A percentile compares a stretch with the other conserved stretches of the same genome.
These are phyloP conservation scores for Candida sojae DNA, from an alignment of 1,139 yeast species.

Conservation along the genomic window DNA sequence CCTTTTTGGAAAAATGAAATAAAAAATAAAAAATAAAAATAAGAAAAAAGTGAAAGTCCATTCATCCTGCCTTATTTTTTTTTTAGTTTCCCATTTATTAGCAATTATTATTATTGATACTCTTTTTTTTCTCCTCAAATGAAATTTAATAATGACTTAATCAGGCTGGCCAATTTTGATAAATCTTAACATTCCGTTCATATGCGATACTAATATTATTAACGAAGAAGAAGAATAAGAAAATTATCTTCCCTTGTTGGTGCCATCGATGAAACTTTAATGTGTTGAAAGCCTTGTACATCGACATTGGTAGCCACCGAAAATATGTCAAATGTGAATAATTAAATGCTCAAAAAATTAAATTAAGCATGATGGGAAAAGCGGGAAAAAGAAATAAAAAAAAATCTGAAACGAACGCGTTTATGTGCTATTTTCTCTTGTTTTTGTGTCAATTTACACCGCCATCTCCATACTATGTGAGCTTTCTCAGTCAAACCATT, in stretches of 20 bases:
- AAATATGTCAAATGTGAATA: not conserved
- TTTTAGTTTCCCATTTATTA: not conserved
- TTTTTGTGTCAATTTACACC: too few species aligned
- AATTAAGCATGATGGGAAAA: not conserved
- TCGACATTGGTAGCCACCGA: not conserved
- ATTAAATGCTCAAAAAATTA: too few species aligned
- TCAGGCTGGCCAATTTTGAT: not conserved
- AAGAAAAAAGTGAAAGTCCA: too few species aligned
- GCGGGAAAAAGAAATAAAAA: not conserved
- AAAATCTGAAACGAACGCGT: not conserved
- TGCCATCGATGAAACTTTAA: not conserved
- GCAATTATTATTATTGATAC: not conserved
- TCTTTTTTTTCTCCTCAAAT: not conserved
- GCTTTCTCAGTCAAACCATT: too few species aligned
- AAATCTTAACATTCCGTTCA: not conserved
- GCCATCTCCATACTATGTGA: too few species aligned
- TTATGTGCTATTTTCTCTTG: not conserved
- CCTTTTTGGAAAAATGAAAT: too few species aligned
- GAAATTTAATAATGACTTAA: not conserved
- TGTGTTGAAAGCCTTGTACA: constrained; percentile 1
- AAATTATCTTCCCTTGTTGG: not conserved
- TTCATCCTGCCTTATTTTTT: not conserved
- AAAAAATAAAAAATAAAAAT: not conserved
- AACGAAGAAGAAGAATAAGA: not conserved
- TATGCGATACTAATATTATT: too few species aligned